Evolutionary conservation across 2,329 filamentous ascomycete species (phyloP).

Genomic region (Colletotrichum phormii): DNA sequence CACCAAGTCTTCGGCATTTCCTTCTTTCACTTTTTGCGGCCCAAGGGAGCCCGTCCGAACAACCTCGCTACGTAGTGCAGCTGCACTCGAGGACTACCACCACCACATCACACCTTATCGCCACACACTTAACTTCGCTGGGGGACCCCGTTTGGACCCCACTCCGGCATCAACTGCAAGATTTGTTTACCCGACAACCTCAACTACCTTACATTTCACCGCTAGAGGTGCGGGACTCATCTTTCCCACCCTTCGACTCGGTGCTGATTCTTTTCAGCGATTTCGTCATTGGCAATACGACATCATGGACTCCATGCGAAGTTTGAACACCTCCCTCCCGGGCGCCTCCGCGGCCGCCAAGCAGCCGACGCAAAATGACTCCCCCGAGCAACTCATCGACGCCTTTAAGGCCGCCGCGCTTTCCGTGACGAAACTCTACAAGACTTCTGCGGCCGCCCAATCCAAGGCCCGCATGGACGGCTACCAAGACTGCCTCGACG

Average conservation of each 20-base stretch:
- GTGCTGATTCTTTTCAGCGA: slow-evolving; percentile 19
- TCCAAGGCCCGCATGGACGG: slow-evolving; percentile 81
- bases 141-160: slow-evolving; percentile 30
- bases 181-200: slow-evolving; percentile 34
- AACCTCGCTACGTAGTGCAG: background rate
- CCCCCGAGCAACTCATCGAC: slow-evolving; percentile 78
- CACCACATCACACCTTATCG: slow-evolving; percentile 21
- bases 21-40: background rate
- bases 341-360: slow-evolving; percentile 35
- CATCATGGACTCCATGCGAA: slow-evolving; percentile 48
- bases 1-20: background rate
- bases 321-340: slow-evolving; percentile 41
- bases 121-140: slow-evolving; percentile 5
- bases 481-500: slow-evolving; percentile 94
- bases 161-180: slow-evolving; percentile 26
- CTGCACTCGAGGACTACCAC: background rate
- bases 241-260: background rate
- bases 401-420: slow-evolving; percentile 93
- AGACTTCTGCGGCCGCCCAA: slow-evolving; percentile 84
- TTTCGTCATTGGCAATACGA: slow-evolving; percentile 7
- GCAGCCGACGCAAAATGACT: slow-evolving; percentile 48
- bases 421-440: slow-evolving; percentile 96
- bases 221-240: slow-evolving; percentile 32
- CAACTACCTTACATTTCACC: slow-evolving; percentile 19
- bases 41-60: background rate